Evolutionary conservation across 2,329 filamentous ascomycete species (phyloP).

Genomic region (Eutypa lata): DNA sequence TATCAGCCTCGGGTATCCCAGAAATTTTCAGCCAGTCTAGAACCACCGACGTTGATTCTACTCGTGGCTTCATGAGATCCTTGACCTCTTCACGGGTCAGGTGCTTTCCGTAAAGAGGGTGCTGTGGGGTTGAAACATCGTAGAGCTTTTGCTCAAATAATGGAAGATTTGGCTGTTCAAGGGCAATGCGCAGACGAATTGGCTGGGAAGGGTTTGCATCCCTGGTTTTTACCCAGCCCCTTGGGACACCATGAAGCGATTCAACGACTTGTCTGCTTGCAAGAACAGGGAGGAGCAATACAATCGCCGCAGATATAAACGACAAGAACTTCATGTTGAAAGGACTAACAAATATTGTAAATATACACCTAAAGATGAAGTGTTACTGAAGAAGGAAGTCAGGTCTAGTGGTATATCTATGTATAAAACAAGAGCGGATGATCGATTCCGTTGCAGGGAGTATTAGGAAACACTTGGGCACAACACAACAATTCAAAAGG

Average conservation of each 20-base stretch:
- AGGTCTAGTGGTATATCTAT: background rate
- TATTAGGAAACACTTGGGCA: too few relatives aligned
- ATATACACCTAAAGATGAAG: background rate
- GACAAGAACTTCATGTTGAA: constrained; percentile 17
- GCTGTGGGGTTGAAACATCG: constrained; percentile 59
- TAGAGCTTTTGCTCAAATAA: constrained; percentile 57
- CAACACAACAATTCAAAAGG: too few relatives aligned
- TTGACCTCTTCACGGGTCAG: constrained; percentile 57
- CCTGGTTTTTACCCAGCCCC: constrained; percentile 35
- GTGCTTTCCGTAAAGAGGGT: constrained; percentile 58
- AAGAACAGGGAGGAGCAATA: constrained; percentile 15
- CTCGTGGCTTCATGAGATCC: constrained; percentile 24
- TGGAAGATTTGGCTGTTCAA: constrained; percentile 44
- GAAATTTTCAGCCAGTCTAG: constrained; percentile 53
- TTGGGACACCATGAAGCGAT: constrained; percentile 31
- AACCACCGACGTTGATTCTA: constrained; percentile 45
- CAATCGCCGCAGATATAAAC: constrained; percentile 15
- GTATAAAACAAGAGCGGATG: background rate
- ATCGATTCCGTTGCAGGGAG: too few relatives aligned
- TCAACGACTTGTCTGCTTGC: constrained; percentile 28
- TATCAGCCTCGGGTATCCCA: constrained; percentile 47
- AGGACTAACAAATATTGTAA: background rate
- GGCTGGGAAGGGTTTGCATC: constrained; percentile 33
- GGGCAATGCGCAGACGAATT: constrained; percentile 46
- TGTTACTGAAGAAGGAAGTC: too few relatives aligned